Evolutionary conservation across 108 stramenopile species (phyloP), one percentile per base, ranked within the genome.

Genomic region (Cylindrotheca closterium): DNA sequence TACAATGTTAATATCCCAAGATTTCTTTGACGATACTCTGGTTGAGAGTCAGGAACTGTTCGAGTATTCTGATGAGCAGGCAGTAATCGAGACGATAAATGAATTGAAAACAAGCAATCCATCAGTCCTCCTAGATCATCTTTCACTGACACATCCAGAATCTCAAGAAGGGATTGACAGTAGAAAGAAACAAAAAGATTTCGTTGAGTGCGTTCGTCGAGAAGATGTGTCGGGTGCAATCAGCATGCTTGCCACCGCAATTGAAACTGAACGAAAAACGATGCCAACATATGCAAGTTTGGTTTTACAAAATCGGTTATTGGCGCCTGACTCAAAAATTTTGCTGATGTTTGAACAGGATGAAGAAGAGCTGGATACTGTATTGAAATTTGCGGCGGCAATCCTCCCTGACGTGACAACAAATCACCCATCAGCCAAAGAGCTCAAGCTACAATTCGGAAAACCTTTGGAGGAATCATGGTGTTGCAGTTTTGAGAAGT

Each of bases 11-110:
- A n/a, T n/a, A n/a, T 81, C 87, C 45, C 91, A 92, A 78, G 76
- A 81, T 8, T 64, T 73, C 47, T 92, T 87, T 60, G 91, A 92
- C 74, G 91, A 92, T 63, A 79, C 86, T 4, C 60, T 86, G n/a
- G 62, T 92, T 37, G 91, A 92, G 65, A 89, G 85, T 58, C 77
- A 79, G 54, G 87, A 89, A 31, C 50, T 75, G 24, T 85, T 92
- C 75, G 85, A 88, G 8, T 72, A 88, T 28, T 63, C 68, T 8
- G 71, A 79, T 27, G 77, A 77, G 1, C 84, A 87, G 32, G 91
- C 91, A n/a, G 51, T 89, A 25, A 28, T 60, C 27, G 91, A 92
- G 68, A 88, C 91, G 12, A 81, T 85, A 1, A 60, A 78, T 48
- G 86, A 92, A 66, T 70, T 87, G 12, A 63, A 47, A 30, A 70